Conservation (phyloP, 768 basidiomycete genomes). For the Amyloporia xantha region DNA sequence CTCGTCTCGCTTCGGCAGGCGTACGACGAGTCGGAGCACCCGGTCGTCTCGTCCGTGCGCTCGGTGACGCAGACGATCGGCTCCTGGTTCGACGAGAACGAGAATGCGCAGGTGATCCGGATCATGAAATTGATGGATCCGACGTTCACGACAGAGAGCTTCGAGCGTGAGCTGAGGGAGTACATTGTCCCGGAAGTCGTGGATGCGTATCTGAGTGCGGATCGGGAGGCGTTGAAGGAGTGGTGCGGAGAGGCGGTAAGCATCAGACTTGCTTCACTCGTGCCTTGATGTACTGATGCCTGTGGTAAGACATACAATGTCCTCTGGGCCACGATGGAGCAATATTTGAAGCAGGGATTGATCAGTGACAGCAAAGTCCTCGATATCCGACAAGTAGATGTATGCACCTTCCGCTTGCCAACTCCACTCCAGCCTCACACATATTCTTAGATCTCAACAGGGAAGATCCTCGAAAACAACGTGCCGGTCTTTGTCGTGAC, state of each 20-base stretch:
- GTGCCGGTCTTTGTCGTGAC: constrained; percentile 87
- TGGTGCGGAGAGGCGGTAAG: constrained; percentile 97
- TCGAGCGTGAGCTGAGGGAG: constrained; percentile 86
- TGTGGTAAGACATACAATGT: constrained; percentile 82
- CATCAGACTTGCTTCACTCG: constrained; percentile 5
- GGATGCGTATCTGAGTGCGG: constrained; percentile 90
- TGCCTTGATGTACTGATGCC: not conserved
- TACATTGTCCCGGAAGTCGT: constrained; percentile 98
- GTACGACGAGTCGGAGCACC: constrained; percentile 92
- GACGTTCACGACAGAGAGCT: constrained; percentile 74
- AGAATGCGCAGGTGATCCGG: constrained; percentile 91
- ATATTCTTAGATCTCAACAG: constrained; percentile 72
- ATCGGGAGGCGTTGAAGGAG: constrained; percentile 72
- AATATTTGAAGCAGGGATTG: constrained; percentile 85
- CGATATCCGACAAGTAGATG: constrained; percentile 96
- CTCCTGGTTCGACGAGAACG: constrained; percentile 94
- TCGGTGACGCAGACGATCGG: constrained; percentile 81
- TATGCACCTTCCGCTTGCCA: constrained; percentile 34
- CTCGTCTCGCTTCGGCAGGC: constrained; percentile 54
- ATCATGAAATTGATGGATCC: constrained; percentile 88
- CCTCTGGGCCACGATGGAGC: constrained; percentile 97
- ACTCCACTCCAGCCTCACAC: no score
- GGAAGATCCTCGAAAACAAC: constrained; percentile 85
- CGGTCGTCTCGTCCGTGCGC: constrained; percentile 74
- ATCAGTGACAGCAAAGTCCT: constrained; percentile 91